A percentile compares a stretch with the other conserved stretches of the same genome.
phyloP scores from a whole-genome alignment of 2,329 filamentous ascomycete species.

The Mariannaea elegans region DNA sequence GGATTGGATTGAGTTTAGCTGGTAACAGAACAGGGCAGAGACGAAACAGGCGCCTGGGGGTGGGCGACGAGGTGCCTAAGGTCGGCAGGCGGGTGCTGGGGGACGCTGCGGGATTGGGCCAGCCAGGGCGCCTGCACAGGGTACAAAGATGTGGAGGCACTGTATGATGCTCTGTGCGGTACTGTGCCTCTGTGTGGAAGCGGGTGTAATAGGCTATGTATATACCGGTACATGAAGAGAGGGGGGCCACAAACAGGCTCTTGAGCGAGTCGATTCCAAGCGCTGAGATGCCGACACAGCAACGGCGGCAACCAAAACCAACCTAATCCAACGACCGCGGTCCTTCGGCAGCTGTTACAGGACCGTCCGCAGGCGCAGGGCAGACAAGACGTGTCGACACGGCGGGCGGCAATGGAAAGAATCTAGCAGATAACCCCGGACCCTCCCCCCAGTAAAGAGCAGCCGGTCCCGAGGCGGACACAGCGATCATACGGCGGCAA shows the following conservation, averaged over 20 bases:
- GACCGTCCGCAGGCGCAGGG: background rate
- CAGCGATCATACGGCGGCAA: slow-evolving; percentile 13
- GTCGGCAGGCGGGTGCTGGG: slow-evolving; percentile 24
- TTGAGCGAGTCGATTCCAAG: slow-evolving; percentile 2
- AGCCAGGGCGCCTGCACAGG: slow-evolving; percentile 11
- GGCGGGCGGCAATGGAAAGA: background rate
- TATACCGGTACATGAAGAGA: background rate
- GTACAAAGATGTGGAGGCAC: slow-evolving; percentile 23
- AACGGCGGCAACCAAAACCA: slow-evolving; percentile 34
- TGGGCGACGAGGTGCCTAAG: slow-evolving; percentile 31
- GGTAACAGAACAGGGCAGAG: slow-evolving; percentile 23
- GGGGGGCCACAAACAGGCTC: background rate
- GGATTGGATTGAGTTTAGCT: slow-evolving; percentile 41
- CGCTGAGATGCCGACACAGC: slow-evolving; percentile 31
- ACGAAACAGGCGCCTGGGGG: slow-evolving; percentile 34
- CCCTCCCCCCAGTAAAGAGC: background rate
- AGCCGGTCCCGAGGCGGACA: slow-evolving; percentile 2
- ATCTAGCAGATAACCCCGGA: slow-evolving; percentile 9
- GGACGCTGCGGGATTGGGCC: slow-evolving; percentile 29
- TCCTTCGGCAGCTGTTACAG: background rate
- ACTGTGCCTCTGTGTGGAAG: slow-evolving; percentile 8
- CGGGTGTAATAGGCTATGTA: background rate
- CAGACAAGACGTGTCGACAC: background rate
- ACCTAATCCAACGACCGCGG: slow-evolving; percentile 1
- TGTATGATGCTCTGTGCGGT: slow-evolving; percentile 2